phyloP scores from a whole-genome alignment of 2,329 filamentous ascomycete genomes.

The Fusarium albidum region DNA sequence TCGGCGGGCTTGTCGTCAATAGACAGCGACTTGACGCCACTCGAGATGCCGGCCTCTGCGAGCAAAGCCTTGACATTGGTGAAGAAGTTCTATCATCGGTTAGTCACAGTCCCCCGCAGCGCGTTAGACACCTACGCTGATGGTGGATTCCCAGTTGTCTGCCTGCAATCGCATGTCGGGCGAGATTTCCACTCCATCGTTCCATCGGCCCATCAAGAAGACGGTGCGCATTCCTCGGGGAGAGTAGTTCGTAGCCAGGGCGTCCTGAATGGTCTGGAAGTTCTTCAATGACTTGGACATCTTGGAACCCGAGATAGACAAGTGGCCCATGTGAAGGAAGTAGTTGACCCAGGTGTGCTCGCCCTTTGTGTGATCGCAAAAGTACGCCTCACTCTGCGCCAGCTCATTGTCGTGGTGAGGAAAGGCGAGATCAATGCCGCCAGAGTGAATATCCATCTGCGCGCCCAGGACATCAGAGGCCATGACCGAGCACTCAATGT shows the following conservation, averaged over 20 bases:
- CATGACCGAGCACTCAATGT: conserved; percentile 98
- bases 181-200: conserved; percentile 90
- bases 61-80: conserved; percentile 64
- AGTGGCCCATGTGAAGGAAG: conserved; percentile 94
- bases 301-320: conserved; percentile 85
- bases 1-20: conserved; percentile 45
- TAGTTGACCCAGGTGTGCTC: conserved; percentile 90
- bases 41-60: conserved; percentile 51
- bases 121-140: conserved; percentile 62
- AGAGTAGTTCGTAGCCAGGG: conserved; percentile 75
- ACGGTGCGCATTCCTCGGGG: conserved; percentile 82
- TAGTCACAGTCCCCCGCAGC: conserved; percentile 14
- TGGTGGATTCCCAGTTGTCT: conserved; percentile 79
- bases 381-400: conserved; percentile 90
- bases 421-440: conserved; percentile 89
- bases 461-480: conserved; percentile 86
- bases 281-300: conserved; percentile 98
- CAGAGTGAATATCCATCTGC: conserved; percentile 91
- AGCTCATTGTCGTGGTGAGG: conserved; percentile 94
- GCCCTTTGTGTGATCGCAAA: conserved; percentile 59
- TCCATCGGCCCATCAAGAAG: conserved; percentile 89
- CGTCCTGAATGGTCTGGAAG: conserved; percentile 91
- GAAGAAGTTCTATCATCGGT: conserved; percentile 62
- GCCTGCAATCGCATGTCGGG: conserved; percentile 80
- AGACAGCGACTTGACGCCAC: conserved; percentile 49